Base-by-base conservation (phyloP, 2,329 filamentous ascomycete genomes). In the Capronia epimyces region DNA sequence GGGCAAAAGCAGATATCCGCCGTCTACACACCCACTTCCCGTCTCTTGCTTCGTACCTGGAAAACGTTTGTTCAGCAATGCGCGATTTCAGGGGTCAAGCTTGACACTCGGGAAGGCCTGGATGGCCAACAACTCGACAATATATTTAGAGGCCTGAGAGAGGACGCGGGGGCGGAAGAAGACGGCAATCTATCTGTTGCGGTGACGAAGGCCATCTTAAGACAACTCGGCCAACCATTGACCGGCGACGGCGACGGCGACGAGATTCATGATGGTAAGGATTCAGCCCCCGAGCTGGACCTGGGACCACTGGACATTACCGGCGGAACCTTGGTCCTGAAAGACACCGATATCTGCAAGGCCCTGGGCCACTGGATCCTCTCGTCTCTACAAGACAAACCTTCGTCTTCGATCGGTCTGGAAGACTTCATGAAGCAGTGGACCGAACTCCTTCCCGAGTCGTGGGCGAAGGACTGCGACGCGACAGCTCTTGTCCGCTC, bases 31-130 rank as follows among this genome's bases (percentile, higher is more conserved):
- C 53, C 55, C 6, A 44, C 37, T 13, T 20, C 54, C 13, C n/a
- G 27, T 10, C 25, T 55, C n/a, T 42, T 62, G 6, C 49, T 62
- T 12, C 43, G 48, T n/a, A 45, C 50, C 9, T 62, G 59, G 59
- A 50, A 36, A 25, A 42, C 46, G 13, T 50, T 59, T 32, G 22
- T 53, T 12, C 53, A 58, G 29, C 46, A 51, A 25, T 58, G 53
- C 42, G 39, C 42, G 15, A 55, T 57, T 27, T 46, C 43, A 22
- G 43, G 42, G 1, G n/a, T 50, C 22, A 36, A 49, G 7, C 34
- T 57, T 25, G 49, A 53, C 21, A 29, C 22, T 5, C 32, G 32
- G 4, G 39, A 32, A 20, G 39, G 43, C 4, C 15, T 50, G 3
- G n/a, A 4, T 9, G 44, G 34, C n/a, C 20, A 42, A 16, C 16